A percentile compares a stretch with the other conserved stretches of the same genome.
Conservation (phyloP, 441 rosid species). For the Populus hybrid region DNA sequence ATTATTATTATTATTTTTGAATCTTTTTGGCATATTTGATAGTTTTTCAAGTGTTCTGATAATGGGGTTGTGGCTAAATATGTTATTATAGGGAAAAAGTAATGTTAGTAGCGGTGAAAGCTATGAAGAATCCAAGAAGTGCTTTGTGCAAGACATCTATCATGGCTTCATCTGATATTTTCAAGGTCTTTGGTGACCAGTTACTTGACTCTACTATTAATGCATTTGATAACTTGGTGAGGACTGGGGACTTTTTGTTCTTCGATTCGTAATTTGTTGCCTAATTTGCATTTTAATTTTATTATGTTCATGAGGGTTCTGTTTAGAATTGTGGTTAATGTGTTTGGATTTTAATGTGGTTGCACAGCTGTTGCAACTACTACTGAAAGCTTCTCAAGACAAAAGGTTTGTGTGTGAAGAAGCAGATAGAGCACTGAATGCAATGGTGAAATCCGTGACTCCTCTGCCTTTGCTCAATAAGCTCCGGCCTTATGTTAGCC, state of each 20-base stretch:
- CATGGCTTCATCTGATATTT: slow-evolving; percentile 82
- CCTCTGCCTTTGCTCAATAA: slow-evolving; percentile 13
- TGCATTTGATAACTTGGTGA: slow-evolving; percentile 65
- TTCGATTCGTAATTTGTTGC: background rate
- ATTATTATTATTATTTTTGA: background rate
- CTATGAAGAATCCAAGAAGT: slow-evolving; percentile 94
- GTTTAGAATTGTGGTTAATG: background rate
- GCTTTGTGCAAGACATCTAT: slow-evolving; percentile 88
- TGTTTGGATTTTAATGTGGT: background rate
- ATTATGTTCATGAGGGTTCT: no score
- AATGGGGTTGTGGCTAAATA: background rate
- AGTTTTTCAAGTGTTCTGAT: background rate
- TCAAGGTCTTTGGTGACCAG: slow-evolving; percentile 64
- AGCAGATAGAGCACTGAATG: no score
- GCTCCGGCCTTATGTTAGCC: slow-evolving; percentile 52
- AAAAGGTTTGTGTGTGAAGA: no score
- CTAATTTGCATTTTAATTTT: background rate
- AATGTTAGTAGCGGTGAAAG: slow-evolving; percentile 56
- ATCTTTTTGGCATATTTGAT: background rate
- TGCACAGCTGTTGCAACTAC: no score
- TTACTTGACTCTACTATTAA: slow-evolving; percentile 43
- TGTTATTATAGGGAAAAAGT: slow-evolving; percentile 57
- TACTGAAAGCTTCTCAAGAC: no score
- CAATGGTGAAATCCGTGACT: no score
- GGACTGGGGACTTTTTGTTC: background rate